Base-by-base conservation (phyloP, 179 eudicot genomes). In the Heliamphora pulchella region DNA sequence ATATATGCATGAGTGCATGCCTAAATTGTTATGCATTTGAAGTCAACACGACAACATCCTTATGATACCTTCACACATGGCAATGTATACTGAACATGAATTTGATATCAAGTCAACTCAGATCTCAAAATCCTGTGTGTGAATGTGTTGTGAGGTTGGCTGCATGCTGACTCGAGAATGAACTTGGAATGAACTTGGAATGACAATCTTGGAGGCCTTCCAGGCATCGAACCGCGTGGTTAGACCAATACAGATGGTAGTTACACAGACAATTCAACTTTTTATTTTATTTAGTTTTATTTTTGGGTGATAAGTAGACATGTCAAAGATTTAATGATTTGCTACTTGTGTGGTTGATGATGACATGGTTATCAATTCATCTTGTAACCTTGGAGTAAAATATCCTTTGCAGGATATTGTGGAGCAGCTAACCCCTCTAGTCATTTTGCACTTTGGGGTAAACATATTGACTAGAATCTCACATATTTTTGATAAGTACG, bases 401-500 rank as follows among this genome's bases (percentile, higher is more conserved):
- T 82, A 7, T 82, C 53, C 59, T 74, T 76, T 81, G 61, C 93
- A 94, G 99, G 98, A 91, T 58, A 85, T 92, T 62, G 93, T 89
- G 65, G 97, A 96, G 80, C 93, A 91, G 82, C 88, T 94, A 78
- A 86, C 91, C 31, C 94, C 92, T 55, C 77, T 87, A 76, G 90
- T 87, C 81, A 92, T 94, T 84, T 66, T 89, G 78, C 92, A 92
- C 78, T 96, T 92, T 78, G 98, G 99, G 71, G 97, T 88, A 79
- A 94, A 89, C 82, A 82, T 94, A 66, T 80, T 94, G 79, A 89
- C 83, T 71, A 89, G 99, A 83, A 87, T 89, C 68, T 86, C 87
- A 51, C 91, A 91, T 83, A 89, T 94, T 76, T 96, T 96, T 79
- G 99, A 96, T 78, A 90, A 85, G 72, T 94, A 89, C 81, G 94